Evolutionary conservation across 1,284 basidiomycete species (phyloP), one percentile per base, ranked within the genome.

Genomic region (Xerocomus nothofagi): DNA sequence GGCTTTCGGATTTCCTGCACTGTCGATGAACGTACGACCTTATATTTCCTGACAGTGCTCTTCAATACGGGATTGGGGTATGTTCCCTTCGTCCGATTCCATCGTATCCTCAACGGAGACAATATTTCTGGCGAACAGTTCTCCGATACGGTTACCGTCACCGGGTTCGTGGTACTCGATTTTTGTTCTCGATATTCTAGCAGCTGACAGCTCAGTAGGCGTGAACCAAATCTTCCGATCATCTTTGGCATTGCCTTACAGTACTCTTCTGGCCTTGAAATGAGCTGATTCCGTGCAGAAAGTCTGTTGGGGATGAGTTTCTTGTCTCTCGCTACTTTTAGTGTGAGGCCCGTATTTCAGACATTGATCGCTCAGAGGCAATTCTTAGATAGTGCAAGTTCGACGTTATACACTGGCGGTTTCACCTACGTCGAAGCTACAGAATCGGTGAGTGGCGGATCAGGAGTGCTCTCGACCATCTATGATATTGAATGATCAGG

Each of bases 381-480:
- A 18, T 71, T 59, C 50, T 61, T 79, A 18, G 78, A 78, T 34
- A 71, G 74, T 3, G 32, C 36, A 1, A 61, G 69, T 44, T 15
- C 50, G 17, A 42, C 24, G 1, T 30, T 63, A 21, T 61, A 63
- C 42, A 48, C 30, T 2, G 65, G 56, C 8, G 7, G 17, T 9
- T 54, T 57, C n/a, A 49, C 53, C 11, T 65, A 62, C 10, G 30
- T 42, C 6, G 39, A 43, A 26, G 49, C 58, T 4, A 58, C 51
- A 5, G 9, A 46, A 12, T 2, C 32, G 27, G 62, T 64, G 31
- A 55, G 59, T 15, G 17, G 26, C 11, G 6, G 3, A n/a, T 8
- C 20, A 20, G 8, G 26, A 12, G 18, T 27, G 9, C 32, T 7
- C 9, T 23, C 12, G 31, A 29, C 3, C 15, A 3, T 31, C 3